Evolutionary conservation across 371 early-diverging fungal genomes (phyloP).

Genomic region (Ecytonucleospora hepatopenaei): DNA sequence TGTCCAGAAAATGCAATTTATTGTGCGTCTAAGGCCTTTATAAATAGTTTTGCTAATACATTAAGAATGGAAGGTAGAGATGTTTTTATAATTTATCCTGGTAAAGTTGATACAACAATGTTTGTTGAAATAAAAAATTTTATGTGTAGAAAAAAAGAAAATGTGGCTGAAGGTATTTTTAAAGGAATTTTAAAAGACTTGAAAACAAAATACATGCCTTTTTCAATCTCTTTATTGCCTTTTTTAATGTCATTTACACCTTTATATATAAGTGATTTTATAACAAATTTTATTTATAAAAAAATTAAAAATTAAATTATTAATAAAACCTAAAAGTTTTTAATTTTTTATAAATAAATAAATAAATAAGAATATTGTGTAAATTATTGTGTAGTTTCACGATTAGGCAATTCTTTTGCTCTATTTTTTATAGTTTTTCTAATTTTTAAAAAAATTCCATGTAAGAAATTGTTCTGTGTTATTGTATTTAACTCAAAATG

Average conservation of each 20-base stretch:
- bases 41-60: constrained; percentile 37
- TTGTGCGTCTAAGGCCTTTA: constrained; percentile 45
- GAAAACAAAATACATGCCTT: constrained; percentile 37
- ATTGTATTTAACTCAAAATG: too few species aligned
- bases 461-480: too few species aligned
- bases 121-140: constrained; percentile 39
- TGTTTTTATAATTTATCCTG: constrained; percentile 45
- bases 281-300: not conserved
- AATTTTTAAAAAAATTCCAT: too few species aligned
- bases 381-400: too few species aligned
- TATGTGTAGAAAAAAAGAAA: constrained; percentile 16
- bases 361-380: too few species aligned
- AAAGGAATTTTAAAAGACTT: constrained; percentile 25
- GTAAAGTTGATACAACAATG: constrained; percentile 47
- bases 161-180: constrained; percentile 30
- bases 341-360: too few species aligned
- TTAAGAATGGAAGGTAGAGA: constrained; percentile 38
- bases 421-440: too few species aligned
- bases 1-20: constrained; percentile 44
- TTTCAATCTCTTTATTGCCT: not conserved
- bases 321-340: too few species aligned
- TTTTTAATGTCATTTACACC: not conserved
- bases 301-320: too few species aligned
- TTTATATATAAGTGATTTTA: not conserved
- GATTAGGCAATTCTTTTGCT: too few species aligned